Conservation (phyloP, 2,329 filamentous ascomycete species). For the Sporothrix inflata region DNA sequence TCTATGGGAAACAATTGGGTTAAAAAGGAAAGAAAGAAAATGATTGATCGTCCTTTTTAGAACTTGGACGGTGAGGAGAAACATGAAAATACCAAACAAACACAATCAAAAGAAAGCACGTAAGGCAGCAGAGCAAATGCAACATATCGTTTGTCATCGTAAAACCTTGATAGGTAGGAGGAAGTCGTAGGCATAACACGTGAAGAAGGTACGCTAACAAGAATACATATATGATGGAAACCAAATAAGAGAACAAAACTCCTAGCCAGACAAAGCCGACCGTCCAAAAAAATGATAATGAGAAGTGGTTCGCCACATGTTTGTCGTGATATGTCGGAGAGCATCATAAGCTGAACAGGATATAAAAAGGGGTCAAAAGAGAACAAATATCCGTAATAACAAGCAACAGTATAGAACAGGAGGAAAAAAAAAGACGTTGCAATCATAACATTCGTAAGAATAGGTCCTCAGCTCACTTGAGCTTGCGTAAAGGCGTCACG, state of each 20-base stretch:
- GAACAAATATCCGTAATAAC: neutral
- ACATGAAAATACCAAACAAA: neutral
- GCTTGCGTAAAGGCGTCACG: conserved; percentile 39
- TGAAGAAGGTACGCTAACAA: neutral
- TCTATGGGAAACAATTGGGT: neutral
- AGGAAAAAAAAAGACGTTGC: neutral
- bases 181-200: neutral
- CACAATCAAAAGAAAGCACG: neutral
- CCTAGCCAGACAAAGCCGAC: neutral
- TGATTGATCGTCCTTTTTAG: too few species aligned
- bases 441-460: conserved; percentile 17
- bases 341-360: conserved; percentile 17
- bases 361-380: neutral
- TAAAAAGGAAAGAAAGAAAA: neutral
- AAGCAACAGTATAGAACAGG: neutral
- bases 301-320: neutral
- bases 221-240: neutral
- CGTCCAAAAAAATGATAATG: neutral
- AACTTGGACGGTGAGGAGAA: too few species aligned
- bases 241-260: neutral
- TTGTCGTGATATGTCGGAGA: conserved; percentile 23
- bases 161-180: neutral
- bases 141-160: neutral
- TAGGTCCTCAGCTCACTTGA: conserved; percentile 16
- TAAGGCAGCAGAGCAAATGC: neutral